Percentiles rank a stretch among this genome's conserved stretches.
Conservation (phyloP, 208 protist genomes). For the Acanthamoeba triangularis region DNA sequence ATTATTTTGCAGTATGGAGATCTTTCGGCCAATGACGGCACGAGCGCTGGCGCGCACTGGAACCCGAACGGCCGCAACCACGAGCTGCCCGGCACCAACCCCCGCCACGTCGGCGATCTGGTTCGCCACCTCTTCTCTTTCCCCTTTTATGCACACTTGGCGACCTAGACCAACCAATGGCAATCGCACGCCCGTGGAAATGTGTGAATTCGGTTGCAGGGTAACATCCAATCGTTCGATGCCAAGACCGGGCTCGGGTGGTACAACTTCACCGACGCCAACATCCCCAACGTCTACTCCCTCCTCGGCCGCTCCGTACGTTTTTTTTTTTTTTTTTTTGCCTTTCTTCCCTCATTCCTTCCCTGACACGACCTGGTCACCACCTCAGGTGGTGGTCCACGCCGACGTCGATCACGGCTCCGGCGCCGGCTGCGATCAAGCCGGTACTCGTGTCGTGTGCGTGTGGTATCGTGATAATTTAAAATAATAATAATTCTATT, state of each 20-base stretch:
- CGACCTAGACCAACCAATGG: not conserved
- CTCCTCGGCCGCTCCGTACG: not conserved
- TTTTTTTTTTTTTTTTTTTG: not conserved
- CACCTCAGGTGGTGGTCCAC: not conserved
- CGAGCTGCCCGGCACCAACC: not conserved
- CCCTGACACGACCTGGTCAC: not conserved
- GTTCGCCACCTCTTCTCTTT: not conserved
- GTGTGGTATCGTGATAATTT: too few relatives aligned
- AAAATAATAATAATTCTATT: too few relatives aligned
- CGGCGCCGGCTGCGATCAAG: not conserved
- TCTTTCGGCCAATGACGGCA: not conserved
- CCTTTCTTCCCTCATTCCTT: not conserved
- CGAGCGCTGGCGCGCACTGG: constrained; percentile 9
- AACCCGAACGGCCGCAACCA: constrained; percentile 45
- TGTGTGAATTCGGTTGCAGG: not conserved
- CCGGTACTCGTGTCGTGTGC: not conserved
- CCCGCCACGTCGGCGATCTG: constrained; percentile 34
- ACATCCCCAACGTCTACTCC: constrained; percentile 7
- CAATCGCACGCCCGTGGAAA: not conserved
- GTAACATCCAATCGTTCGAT: constrained; percentile 21
- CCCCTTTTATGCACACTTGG: not conserved
- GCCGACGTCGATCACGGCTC: constrained; percentile 26
- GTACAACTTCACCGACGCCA: constrained; percentile 10
- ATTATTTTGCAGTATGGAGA: not conserved
- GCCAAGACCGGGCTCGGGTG: not conserved